Base-by-base conservation (phyloP, 1,284 basidiomycete genomes). In the Trametes hirsuta region DNA sequence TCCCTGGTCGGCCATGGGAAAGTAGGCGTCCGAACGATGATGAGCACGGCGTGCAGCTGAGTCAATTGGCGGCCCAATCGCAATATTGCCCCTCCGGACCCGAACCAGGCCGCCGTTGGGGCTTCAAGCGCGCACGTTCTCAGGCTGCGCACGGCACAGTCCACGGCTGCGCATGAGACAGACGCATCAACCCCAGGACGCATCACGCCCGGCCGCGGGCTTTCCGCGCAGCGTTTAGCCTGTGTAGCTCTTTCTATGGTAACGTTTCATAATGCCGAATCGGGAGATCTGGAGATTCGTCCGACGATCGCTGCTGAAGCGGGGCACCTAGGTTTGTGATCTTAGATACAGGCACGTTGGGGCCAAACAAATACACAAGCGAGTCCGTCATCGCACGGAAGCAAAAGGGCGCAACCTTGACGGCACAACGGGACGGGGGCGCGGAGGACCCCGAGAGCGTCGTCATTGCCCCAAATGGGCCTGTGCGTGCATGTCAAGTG, bases 1-100 rank as follows among this genome's bases (percentile, higher is more conserved):
- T 59, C 34, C 54, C 63, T 59, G 56, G 51, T 50, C 36, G 41
- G 34, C 30, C 50, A 45, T 46, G 51, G 47, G 55, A 56, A 50
- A 21, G 18, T 15, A 52, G 37, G 41, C 56, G 37, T 47, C 41
- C 37, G 25, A 4, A n/a, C 10, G 21, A 35, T 52, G 56, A 58
- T 58, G 56, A 46, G 25, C 18, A 52, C 24, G 25, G 12, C 8
- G 44, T 15, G 24, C 24, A 40, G 48, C 49, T 58, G 56, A 58
- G 49, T 52, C 49, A 52, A 58, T 41, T 11, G 21, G 14, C 44
- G 18, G 21, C 56, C 30, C 56, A 58, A 58, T 58, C 42, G 44
- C 24, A 10, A 40, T 6, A 4, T n/a, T 46, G 21, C 15, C 50
- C 12, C 48, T 15, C 21, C 15, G 9, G 48, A 11, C 18, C 47